These are phyloP conservation scores for Elongisporangium undulatum DNA, from an alignment of 352 stramenopile genomes.

Conservation along the genomic window DNA sequence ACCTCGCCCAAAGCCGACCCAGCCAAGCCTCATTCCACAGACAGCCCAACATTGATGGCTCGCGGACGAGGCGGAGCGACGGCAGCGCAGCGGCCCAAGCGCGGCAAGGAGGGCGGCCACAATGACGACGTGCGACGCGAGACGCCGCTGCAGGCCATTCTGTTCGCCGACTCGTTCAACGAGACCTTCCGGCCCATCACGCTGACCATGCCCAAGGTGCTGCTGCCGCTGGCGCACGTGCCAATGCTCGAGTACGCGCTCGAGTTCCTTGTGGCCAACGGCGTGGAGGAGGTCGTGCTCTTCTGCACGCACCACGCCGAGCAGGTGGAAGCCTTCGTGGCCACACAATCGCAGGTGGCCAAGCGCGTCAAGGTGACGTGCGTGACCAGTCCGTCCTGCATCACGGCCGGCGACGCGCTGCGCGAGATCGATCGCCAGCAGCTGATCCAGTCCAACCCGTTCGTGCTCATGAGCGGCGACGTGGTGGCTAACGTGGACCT, in stretches of 20 bases:
- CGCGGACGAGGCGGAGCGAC: constrained; percentile 11
- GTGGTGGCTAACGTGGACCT: constrained; percentile 97
- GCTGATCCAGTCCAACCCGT: constrained; percentile 95
- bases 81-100: constrained; percentile 9
- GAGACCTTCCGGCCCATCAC: constrained; percentile 93
- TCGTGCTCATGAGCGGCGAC: constrained; percentile 96
- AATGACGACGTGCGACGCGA: constrained; percentile 86
- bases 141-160: constrained; percentile 93
- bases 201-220: constrained; percentile 86
- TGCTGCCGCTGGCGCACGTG: constrained; percentile 96
- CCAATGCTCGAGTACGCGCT: constrained; percentile 97
- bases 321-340: constrained; percentile 85
- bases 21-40: neutral
- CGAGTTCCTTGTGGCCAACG: constrained; percentile 93
- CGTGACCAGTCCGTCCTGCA: constrained; percentile 76
- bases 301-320: constrained; percentile 90
- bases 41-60: constrained; percentile 12
- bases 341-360: constrained; percentile 46
- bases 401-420: constrained; percentile 93
- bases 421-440: constrained; percentile 94
- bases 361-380: constrained; percentile 54
- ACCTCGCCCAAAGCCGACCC: neutral
- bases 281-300: constrained; percentile 95
- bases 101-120: constrained; percentile 9
- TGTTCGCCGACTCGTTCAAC: constrained; percentile 95